Conservation (phyloP, 2,329 filamentous ascomycete species). For the Trichoderma hamatum region DNA sequence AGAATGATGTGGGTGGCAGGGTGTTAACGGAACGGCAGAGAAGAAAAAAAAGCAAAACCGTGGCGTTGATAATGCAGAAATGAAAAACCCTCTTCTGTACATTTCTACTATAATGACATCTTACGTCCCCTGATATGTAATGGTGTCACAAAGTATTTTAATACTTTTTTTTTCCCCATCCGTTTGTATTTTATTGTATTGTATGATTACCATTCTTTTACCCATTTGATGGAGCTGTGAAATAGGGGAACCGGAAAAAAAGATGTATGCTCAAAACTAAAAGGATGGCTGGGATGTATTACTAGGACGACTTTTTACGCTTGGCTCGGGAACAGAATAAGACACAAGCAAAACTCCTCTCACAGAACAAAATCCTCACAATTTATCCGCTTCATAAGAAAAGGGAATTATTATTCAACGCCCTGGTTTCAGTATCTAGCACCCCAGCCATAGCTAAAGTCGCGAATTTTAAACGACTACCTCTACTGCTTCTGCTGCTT, state of each 20-base stretch:
- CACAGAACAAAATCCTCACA: neutral
- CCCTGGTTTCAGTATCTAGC: too few species aligned
- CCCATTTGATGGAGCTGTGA: neutral
- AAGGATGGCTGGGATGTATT: neutral
- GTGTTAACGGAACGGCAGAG: neutral
- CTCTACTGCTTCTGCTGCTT: too few species aligned
- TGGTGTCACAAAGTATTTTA: slow-evolving; percentile 18
- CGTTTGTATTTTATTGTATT: neutral
- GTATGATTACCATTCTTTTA: neutral
- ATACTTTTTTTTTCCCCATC: neutral
- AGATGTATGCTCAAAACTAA: neutral
- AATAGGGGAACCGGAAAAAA: neutral
- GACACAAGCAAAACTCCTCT: neutral
- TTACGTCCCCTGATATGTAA: slow-evolving; percentile 17
- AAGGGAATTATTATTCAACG: too few species aligned
- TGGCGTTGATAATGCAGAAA: slow-evolving; percentile 20
- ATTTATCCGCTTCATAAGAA: slow-evolving; percentile 11
- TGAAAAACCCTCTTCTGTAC: slow-evolving; percentile 25
- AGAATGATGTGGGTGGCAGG: neutral
- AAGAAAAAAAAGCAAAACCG: too few species aligned
- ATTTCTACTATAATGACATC: slow-evolving; percentile 27
- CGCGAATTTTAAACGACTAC: too few species aligned
- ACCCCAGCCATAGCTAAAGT: too few species aligned
- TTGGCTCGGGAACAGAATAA: neutral
- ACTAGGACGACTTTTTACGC: neutral